Evolutionary conservation across 2,329 filamentous ascomycete species (phyloP).

Genomic region (Botrytis galanthina): DNA sequence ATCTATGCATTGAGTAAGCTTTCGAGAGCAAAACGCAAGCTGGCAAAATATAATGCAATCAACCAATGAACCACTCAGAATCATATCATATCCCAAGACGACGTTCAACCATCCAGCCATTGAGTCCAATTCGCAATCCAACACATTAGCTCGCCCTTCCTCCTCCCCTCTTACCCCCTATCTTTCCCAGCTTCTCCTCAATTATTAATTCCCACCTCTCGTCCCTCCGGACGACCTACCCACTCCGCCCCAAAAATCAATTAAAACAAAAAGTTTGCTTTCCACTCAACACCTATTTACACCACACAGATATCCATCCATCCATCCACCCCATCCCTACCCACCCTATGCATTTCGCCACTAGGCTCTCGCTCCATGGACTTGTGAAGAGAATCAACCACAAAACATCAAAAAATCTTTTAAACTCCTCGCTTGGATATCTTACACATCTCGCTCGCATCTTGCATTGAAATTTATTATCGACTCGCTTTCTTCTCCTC

Average conservation of each 20-base stretch:
- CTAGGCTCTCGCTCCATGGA: conserved; percentile 1
- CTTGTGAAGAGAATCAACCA: conserved; percentile 1
- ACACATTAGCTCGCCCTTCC: background rate
- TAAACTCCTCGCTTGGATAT: conserved; percentile 18
- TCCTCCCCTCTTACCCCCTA: background rate
- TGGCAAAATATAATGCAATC: conserved; percentile 9
- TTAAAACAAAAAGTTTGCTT: background rate
- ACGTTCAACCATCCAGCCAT: background rate
- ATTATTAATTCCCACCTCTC: background rate
- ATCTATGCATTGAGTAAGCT: background rate
- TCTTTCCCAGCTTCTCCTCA: background rate
- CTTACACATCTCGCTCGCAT: conserved; percentile 14
- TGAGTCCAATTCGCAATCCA: conserved; percentile 16
- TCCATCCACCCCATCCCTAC: background rate
- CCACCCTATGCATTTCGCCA: conserved; percentile 9
- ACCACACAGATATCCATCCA: conserved; percentile 8
- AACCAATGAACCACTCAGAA: background rate
- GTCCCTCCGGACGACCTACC: background rate
- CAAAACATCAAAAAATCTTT: conserved; percentile 3
- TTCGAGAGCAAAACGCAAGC: background rate
- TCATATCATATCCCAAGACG: conserved; percentile 7
- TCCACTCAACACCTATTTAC: conserved; percentile 4
- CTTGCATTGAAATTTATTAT: conserved; percentile 4
- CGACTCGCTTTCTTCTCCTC: background rate
- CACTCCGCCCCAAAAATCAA: background rate